A percentile compares a stretch with the other conserved stretches of the same genome.
phyloP scores from a whole-genome alignment of 1,284 basidiomycete genomes.

The Ustilago crameri region DNA sequence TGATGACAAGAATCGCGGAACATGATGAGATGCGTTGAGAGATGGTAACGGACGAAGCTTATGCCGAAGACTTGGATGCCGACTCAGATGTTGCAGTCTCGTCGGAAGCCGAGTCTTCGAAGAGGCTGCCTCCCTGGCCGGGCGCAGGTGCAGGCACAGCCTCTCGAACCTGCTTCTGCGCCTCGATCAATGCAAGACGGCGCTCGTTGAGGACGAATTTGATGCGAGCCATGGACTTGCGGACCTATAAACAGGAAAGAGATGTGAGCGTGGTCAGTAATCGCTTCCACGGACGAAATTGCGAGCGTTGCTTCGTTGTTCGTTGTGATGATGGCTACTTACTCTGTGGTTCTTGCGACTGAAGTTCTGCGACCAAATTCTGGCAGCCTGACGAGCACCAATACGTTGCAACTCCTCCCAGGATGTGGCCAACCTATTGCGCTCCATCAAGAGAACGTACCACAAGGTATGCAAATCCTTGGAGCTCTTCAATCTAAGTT shows the following conservation, averaged over 20 bases:
- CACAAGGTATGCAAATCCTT: constrained; percentile 66
- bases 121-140: constrained; percentile 23
- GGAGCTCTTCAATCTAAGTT: constrained; percentile 61
- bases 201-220: constrained; percentile 94
- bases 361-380: constrained; percentile 53
- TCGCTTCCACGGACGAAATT: too few relatives aligned
- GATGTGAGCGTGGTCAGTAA: neutral
- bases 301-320: neutral
- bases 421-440: constrained; percentile 60
- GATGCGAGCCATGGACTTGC: constrained; percentile 96
- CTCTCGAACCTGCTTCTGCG: constrained; percentile 71
- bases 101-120: constrained; percentile 19
- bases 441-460: constrained; percentile 65
- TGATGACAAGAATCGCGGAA: neutral
- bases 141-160: constrained; percentile 16
- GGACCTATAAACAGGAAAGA: constrained; percentile 74
- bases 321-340: constrained; percentile 13
- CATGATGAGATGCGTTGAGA: neutral
- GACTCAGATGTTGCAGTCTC: constrained; percentile 1
- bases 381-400: constrained; percentile 45
- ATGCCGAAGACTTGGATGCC: constrained; percentile 1
- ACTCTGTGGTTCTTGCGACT: constrained; percentile 58
- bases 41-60: neutral
- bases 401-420: constrained; percentile 60
- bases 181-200: constrained; percentile 79